Percentiles rank a stretch among this genome's conserved stretches.
phyloP scores from a whole-genome alignment of 805 yeast species.

The Saturnispora besseyi region DNA sequence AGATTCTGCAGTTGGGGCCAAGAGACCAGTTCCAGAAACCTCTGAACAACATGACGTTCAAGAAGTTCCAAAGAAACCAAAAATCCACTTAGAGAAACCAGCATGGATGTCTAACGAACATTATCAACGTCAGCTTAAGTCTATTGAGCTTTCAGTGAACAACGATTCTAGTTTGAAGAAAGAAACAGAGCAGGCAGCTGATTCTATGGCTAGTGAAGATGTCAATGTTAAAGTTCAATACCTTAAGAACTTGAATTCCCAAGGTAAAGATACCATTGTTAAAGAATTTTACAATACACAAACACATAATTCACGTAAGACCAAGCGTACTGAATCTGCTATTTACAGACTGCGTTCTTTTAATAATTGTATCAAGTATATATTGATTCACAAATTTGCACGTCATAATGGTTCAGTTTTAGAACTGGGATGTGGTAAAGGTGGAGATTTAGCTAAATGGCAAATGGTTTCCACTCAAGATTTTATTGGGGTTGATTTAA shows the following conservation, averaged over 20 bases:
- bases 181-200: constrained; percentile 18
- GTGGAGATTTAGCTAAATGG: constrained; percentile 93
- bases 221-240: constrained; percentile 17
- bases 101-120: constrained; percentile 29
- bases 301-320: constrained; percentile 55
- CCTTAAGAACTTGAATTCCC: constrained; percentile 29
- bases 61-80: constrained; percentile 1
- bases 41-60: neutral
- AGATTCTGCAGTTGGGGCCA: neutral
- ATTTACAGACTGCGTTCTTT: constrained; percentile 80
- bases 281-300: constrained; percentile 80
- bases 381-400: constrained; percentile 65
- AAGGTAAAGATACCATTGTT: constrained; percentile 53
- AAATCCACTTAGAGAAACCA: constrained; percentile 18
- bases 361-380: constrained; percentile 87
- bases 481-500: constrained; percentile 85
- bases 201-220: constrained; percentile 15
- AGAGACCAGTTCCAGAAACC: neutral
- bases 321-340: constrained; percentile 64
- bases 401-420: constrained; percentile 48
- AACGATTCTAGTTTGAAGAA: neutral
- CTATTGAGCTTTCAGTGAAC: constrained; percentile 11
- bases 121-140: constrained; percentile 16
- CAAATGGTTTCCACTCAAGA: constrained; percentile 63
- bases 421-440: constrained; percentile 95